A percentile compares a stretch with the other conserved stretches of the same genome.
Conservation (phyloP, 2,329 filamentous ascomycete genomes). For the Clonostachys solani region DNA sequence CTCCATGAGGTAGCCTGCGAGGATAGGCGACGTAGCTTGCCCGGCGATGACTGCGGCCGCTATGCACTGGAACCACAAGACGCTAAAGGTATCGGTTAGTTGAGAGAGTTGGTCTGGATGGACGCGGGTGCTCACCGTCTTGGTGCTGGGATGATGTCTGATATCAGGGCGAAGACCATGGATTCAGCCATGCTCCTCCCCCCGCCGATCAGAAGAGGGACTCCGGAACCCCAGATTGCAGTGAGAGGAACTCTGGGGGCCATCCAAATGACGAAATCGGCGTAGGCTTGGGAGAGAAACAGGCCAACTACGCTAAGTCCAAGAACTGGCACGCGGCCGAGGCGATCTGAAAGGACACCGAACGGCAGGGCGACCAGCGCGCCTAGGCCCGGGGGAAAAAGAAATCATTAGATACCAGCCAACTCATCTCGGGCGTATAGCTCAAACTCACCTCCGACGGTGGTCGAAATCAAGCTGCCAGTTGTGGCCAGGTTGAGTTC, state of each 20-base stretch:
- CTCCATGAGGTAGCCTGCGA: slow-evolving; percentile 9
- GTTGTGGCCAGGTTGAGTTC: slow-evolving; percentile 11
- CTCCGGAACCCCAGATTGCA: slow-evolving; percentile 15
- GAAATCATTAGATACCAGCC: background rate
- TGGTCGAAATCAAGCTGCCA: slow-evolving; percentile 12
- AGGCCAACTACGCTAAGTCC: slow-evolving; percentile 13
- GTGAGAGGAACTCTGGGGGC: slow-evolving; percentile 10
- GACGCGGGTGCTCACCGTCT: slow-evolving; percentile 7
- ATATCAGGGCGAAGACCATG: slow-evolving; percentile 18
- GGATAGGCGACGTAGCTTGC: slow-evolving; percentile 10
- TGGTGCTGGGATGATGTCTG: slow-evolving; percentile 8
- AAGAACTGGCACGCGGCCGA: slow-evolving; percentile 16
- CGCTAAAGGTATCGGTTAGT: slow-evolving; percentile 3
- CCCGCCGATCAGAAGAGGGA: slow-evolving; percentile 13
- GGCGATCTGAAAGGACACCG: slow-evolving; percentile 12
- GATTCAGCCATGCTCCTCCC: slow-evolving; percentile 15
- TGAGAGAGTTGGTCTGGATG: background rate
- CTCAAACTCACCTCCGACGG: slow-evolving; percentile 7
- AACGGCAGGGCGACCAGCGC: slow-evolving; percentile 12
- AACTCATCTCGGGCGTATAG: background rate
- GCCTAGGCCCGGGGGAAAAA: slow-evolving; percentile 5
- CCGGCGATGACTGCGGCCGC: slow-evolving; percentile 11
- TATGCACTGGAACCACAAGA: slow-evolving; percentile 16
- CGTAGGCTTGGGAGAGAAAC: slow-evolving; percentile 12
- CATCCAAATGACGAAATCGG: slow-evolving; percentile 10